phyloP scores from a whole-genome alignment of 2,329 filamentous ascomycete species.

The Phyllachora maydis region DNA sequence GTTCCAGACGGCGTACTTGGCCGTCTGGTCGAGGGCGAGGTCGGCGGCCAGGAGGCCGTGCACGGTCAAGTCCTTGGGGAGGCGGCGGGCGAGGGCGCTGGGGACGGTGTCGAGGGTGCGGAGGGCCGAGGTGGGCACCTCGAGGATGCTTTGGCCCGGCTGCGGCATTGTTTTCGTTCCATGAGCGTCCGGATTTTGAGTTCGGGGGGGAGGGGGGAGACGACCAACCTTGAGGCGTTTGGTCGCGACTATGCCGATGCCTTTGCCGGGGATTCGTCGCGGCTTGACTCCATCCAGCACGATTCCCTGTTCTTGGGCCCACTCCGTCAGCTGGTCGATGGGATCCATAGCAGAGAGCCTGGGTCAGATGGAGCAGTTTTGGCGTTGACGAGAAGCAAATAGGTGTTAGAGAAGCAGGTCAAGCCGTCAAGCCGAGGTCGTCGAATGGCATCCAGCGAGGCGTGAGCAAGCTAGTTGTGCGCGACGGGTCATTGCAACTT shows the following conservation, averaged over 20 bases:
- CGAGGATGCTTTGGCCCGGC: constrained; percentile 33
- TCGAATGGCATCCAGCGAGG: too few relatives aligned
- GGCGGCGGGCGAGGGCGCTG: constrained; percentile 23
- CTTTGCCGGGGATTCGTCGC: constrained; percentile 46
- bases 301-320: constrained; percentile 46
- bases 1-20: constrained; percentile 35
- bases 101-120: constrained; percentile 42
- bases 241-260: constrained; percentile 59
- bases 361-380: too few relatives aligned
- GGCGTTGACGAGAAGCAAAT: too few relatives aligned
- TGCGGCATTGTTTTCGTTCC: too few relatives aligned
- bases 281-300: constrained; percentile 46
- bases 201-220: constrained; percentile 1
- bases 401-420: too few relatives aligned
- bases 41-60: constrained; percentile 57
- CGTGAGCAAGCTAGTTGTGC: too few relatives aligned
- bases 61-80: constrained; percentile 34
- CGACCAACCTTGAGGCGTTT: constrained; percentile 37
- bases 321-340: too few relatives aligned
- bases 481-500: too few relatives aligned
- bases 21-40: constrained; percentile 30
- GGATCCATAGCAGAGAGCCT: too few relatives aligned
- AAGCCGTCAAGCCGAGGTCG: too few relatives aligned
- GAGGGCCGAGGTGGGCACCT: constrained; percentile 42
- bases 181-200: too few relatives aligned